Percentiles rank a stretch among this genome's conserved stretches.
Conservation (phyloP, 305 asterid genomes). For the Coffea humblotiana region DNA sequence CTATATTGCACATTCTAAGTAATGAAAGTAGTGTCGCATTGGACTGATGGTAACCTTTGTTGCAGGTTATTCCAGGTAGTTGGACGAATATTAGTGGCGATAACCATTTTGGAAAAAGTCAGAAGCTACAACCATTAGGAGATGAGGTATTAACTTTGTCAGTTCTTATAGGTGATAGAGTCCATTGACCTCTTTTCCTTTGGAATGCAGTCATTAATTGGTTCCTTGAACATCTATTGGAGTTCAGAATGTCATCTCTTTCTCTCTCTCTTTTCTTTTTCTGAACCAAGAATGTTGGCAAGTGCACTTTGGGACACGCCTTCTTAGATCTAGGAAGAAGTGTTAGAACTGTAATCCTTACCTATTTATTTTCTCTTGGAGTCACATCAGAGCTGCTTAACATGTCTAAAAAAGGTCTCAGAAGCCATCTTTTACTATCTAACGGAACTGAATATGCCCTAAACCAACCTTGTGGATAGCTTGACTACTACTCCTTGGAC, state of each 20-base stretch:
- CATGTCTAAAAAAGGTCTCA: neutral
- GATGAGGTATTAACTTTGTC: slow-evolving; percentile 48
- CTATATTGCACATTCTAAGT: neutral
- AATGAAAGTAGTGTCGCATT: slow-evolving; percentile 1
- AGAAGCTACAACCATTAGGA: slow-evolving; percentile 49
- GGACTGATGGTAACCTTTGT: slow-evolving; percentile 28
- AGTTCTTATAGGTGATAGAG: neutral
- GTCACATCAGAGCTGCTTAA: neutral
- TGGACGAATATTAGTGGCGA: slow-evolving; percentile 20
- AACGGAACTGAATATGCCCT: neutral
- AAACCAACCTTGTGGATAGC: neutral
- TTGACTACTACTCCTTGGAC: no score
- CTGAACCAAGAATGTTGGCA: neutral
- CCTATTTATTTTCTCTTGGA: neutral
- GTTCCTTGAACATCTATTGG: neutral
- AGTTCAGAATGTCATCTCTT: no score
- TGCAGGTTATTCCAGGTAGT: slow-evolving; percentile 47
- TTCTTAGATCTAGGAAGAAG: neutral
- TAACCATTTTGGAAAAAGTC: slow-evolving; percentile 29
- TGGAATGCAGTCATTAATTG: neutral
- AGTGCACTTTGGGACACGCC: neutral
- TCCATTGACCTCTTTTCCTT: neutral
- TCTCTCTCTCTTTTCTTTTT: no score
- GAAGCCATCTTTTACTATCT: neutral
- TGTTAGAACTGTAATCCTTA: neutral